Evolutionary conservation across 768 basidiomycete species (phyloP), one percentile per base, ranked within the genome.

Genomic region (Hypsizygus marmoreus): DNA sequence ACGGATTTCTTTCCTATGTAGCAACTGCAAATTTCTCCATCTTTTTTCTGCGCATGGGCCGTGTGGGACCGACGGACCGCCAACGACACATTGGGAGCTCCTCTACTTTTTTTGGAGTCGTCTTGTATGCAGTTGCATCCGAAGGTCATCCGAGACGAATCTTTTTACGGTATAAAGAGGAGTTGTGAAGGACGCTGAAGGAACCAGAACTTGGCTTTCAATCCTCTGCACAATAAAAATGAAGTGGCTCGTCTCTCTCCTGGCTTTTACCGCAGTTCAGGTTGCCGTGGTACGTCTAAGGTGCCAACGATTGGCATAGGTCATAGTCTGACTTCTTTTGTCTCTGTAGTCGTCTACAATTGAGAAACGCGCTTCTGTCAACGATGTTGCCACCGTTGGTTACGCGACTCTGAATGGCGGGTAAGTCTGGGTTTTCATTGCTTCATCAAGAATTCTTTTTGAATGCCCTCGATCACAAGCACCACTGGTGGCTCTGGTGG

Each of bases 401-500:
- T 74, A 71, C 39, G 73, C 71, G 13, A 66, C 65, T 20, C 53
- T 67, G 16, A 69, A 69, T 40, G 66, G 66, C 43, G 69, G 70
- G 69, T 68, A 38, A 45, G 64, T 47, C 22, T n/a, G n/a, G n/a
- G 4, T 28, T 32, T 40, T 1, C 6, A 39, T 16, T 9, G 4
- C 29, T 14, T 8, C 17, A 13, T 4, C 14, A 13, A 16, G 20
- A 3, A 29, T 31, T 8, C 11, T 12, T n/a, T 12, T 13, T 32
- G 50, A 5, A 49, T 43, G n/a, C 16, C 39, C 26, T 23, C 14
- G 30, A 5, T 16, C 24, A 29, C 36, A 33, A 74, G 75, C 16
- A 77, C 75, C 2, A 63, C 68, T 23, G 75, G 74, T 13, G 75
- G 75, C 25, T 68, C 64, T 26, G 75, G 74, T 25, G 74, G 74